Percentiles rank a stretch among this genome's conserved stretches.
Evolutionary conservation across 2,329 filamentous ascomycete genomes (phyloP).

Genomic region (Rasamsonia emersonii): DNA sequence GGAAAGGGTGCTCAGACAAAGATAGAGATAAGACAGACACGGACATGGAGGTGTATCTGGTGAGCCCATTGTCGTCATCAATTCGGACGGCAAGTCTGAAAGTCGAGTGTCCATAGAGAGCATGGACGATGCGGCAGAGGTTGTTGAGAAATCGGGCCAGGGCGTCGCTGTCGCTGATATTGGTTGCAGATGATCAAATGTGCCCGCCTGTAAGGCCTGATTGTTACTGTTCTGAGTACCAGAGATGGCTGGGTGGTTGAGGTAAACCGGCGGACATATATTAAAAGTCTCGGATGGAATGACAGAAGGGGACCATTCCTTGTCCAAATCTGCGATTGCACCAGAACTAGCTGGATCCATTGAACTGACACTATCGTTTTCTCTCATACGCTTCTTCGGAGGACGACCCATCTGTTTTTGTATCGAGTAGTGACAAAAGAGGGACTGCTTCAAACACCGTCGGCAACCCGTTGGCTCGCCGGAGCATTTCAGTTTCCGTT

Average conservation of each 20-base stretch:
- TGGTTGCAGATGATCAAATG: slow-evolving; percentile 15
- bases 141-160: slow-evolving; percentile 35
- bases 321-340: slow-evolving; percentile 17
- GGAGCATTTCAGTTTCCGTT: slow-evolving; percentile 42
- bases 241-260: slow-evolving; percentile 10
- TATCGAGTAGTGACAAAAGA: slow-evolving; percentile 37
- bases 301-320: slow-evolving; percentile 11
- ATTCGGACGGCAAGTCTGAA: slow-evolving; percentile 11
- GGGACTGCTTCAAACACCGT: slow-evolving; percentile 34
- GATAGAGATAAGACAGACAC: slow-evolving; percentile 35
- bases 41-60: slow-evolving; percentile 22
- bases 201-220: slow-evolving; percentile 10
- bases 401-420: slow-evolving; percentile 43
- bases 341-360: slow-evolving; percentile 6
- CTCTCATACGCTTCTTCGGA: slow-evolving; percentile 31
- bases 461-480: slow-evolving; percentile 35
- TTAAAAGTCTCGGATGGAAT: slow-evolving; percentile 17
- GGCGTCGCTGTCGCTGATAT: slow-evolving; percentile 22
- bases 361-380: slow-evolving; percentile 18
- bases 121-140: slow-evolving; percentile 23
- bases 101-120: slow-evolving; percentile 16
- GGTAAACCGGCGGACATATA: slow-evolving; percentile 22
- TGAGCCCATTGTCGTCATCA: slow-evolving; percentile 11
- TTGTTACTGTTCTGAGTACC: neutral
- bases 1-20: slow-evolving; percentile 35